Evolutionary conservation across 2,329 filamentous ascomycete species (phyloP), one percentile per base, ranked within the genome.

Genomic region (Epichloe baconii): DNA sequence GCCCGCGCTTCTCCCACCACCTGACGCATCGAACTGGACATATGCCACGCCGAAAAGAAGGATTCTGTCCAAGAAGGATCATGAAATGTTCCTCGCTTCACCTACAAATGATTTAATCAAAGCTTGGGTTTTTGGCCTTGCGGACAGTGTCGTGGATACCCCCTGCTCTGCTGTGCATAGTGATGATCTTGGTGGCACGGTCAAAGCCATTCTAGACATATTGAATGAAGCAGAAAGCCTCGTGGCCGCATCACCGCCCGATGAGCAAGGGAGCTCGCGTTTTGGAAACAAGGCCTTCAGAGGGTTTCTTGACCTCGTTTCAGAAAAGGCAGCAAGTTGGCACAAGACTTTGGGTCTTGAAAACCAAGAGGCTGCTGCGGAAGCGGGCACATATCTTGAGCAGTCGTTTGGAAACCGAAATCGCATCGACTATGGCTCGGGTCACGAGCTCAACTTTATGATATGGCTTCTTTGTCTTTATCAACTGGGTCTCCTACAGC

Each of bases 391-490:
- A 34, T 98, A 98, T 68, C 76, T 98, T 36, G 71, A 78, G 56
- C 79, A 95, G 62, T 84, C 86, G 0, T 90, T 97, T 57, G 93
- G 93, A 44, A 95, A 95, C 64, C 79, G 83, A 44, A 79, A 79
- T 48, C 80, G 91, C 41, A 93, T 98, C 61, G 93, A 98, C 71
- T 98, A 98, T 66, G 93, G 93, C 48, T 96, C 89, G 0, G 93
- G 93, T 2, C 93, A 98, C 67, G 93, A 98, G 70, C 78, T 98
- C 55, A 97, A 98, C 72, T 97, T 98, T 69, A 76, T 91, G 66
- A 85, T 95, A 64, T 98, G 91, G 90, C 78, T 97, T 37, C 78
- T 98, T n/a, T 95, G 88, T 63, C 81, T 98, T 0, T 88, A 93
- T 65, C 86, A 91, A 62, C 75, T 96, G 15, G 72, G 74, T 11